Percentiles rank a stretch among this genome's conserved stretches.
phyloP scores from a whole-genome alignment of 495 filamentous ascomycete species.

The Annulohypoxylon stygium region DNA sequence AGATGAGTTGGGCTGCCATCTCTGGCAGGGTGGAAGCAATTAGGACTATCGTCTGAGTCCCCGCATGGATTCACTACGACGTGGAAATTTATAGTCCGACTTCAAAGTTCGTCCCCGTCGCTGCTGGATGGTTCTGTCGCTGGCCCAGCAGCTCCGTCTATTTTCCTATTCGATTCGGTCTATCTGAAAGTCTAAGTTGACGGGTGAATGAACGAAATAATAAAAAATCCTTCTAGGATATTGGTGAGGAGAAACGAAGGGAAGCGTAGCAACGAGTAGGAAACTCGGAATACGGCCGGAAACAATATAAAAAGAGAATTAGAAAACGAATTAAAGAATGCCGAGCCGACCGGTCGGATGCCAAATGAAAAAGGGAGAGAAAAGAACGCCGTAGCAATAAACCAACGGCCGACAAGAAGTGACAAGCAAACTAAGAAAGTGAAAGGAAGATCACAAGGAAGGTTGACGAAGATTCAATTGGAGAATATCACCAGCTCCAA shows the following conservation, averaged over 20 bases:
- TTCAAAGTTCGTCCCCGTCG: slow-evolving; percentile 5
- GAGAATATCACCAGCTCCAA: slow-evolving; percentile 33
- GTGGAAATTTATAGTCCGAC: slow-evolving; percentile 2
- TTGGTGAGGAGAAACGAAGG: slow-evolving; percentile 30
- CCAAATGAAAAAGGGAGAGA: slow-evolving; percentile 28
- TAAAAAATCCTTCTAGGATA: slow-evolving; percentile 40
- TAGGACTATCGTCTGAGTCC: slow-evolving; percentile 43
- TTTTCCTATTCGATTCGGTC: not conserved
- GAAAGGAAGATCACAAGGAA: slow-evolving; percentile 37
- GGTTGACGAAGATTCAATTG: slow-evolving; percentile 41
- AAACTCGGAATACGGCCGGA: slow-evolving; percentile 24
- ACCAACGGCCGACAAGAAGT: slow-evolving; percentile 30
- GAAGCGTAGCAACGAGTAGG: slow-evolving; percentile 15
- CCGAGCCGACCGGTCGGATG: slow-evolving; percentile 40
- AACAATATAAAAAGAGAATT: slow-evolving; percentile 23
- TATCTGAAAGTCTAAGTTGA: not conserved
- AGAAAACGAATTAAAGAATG: slow-evolving; percentile 12
- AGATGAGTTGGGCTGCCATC: slow-evolving; percentile 56
- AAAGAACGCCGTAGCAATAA: slow-evolving; percentile 31
- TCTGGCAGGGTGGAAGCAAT: slow-evolving; percentile 46
- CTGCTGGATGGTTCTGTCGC: slow-evolving; percentile 22
- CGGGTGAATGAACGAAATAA: slow-evolving; percentile 15
- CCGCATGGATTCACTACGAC: slow-evolving; percentile 50
- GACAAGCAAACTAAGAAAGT: slow-evolving; percentile 36
- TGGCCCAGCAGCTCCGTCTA: slow-evolving; percentile 26